Conservation (phyloP, 1,284 basidiomycete species). For the Malassezia cuniculi region DNA sequence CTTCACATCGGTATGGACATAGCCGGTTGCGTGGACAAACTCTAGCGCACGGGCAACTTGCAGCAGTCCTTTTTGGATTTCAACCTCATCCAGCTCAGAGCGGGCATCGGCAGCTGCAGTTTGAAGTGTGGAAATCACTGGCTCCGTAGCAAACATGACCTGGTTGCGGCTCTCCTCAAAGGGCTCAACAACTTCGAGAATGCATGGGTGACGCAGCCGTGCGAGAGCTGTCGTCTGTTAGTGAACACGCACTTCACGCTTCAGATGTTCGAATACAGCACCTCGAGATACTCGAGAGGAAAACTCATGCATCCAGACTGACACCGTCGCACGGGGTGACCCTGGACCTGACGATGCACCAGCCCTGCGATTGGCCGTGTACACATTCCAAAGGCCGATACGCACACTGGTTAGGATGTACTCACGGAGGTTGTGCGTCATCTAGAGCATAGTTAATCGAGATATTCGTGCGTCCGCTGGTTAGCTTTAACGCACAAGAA, state of each 20-base stretch:
- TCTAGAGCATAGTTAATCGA: constrained; percentile 36
- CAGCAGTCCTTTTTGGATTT: constrained; percentile 93
- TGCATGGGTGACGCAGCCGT: constrained; percentile 77
- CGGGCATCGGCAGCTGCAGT: constrained; percentile 17
- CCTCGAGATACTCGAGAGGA: constrained; percentile 19
- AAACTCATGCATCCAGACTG: constrained; percentile 33
- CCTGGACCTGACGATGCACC: constrained; percentile 2
- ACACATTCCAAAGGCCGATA: constrained; percentile 40
- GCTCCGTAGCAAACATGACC: constrained; percentile 82
- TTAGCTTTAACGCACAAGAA: constrained; percentile 5
- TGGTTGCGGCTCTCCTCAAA: constrained; percentile 75
- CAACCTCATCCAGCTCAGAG: constrained; percentile 41
- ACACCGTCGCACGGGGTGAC: constrained; percentile 15
- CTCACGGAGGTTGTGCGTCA: constrained; percentile 21
- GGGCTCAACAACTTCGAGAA: constrained; percentile 98
- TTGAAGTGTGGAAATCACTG: constrained; percentile 25
- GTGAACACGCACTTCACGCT: constrained; percentile 26
- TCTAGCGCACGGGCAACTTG: constrained; percentile 84
- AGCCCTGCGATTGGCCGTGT: constrained; percentile 27
- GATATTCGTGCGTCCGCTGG: constrained; percentile 38
- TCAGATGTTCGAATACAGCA: constrained; percentile 29
- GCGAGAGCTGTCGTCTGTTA: constrained; percentile 60
- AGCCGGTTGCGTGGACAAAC: constrained; percentile 77
- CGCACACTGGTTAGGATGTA: constrained; percentile 8
- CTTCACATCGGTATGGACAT: constrained; percentile 81